Base-by-base conservation (phyloP, 176 grass and related monocot genomes). In the Zizania latifolia region DNA sequence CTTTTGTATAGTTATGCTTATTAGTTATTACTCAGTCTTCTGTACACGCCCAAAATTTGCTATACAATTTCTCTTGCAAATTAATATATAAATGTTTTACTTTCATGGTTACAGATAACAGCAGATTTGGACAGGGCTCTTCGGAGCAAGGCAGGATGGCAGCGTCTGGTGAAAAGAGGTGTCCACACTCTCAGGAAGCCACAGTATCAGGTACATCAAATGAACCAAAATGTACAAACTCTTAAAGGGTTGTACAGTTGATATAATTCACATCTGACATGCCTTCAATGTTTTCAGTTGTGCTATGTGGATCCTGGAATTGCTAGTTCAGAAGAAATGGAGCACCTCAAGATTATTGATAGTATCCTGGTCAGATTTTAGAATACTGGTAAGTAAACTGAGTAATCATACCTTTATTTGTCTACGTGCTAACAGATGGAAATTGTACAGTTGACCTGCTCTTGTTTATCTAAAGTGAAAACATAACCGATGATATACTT, bases 281-380 rank as follows among this genome's bases (percentile, higher is more conserved):
- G 3, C 12, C 58, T 77, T 58, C 11, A 13, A 11, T 84, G 72
- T 71, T 80, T 66, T 39, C 74, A 98, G 94, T 72, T 98, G 45
- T 98, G 91, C 75, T 94, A 90, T 74, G 80, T 92, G 65, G 91
- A 98, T 89, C 60, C 78, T 76, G 91, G 94, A 64, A 87, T 98
- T 79, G 81, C 86, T 55, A 24, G 12, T 54, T 78, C 61, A 36
- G 81, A 76, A 34, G 91, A 98, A 81, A 86, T 88, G 75, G 71
- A 86, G 71, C 81, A 83, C 61, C 82, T 98, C 41, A 98, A 98
- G 78, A 65, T 38, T 74, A 88, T 94, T 66, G 84, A 87, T 70
- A 87, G 88, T 80, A 86, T 89, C 46, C 72, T 97, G 62, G 68
- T 97, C 44, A 82, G 75, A 57, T 86, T 93, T 62, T 97, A 87